Conservation (phyloP, 2,329 filamentous ascomycete species). For the Akanthomyces muscarius region DNA sequence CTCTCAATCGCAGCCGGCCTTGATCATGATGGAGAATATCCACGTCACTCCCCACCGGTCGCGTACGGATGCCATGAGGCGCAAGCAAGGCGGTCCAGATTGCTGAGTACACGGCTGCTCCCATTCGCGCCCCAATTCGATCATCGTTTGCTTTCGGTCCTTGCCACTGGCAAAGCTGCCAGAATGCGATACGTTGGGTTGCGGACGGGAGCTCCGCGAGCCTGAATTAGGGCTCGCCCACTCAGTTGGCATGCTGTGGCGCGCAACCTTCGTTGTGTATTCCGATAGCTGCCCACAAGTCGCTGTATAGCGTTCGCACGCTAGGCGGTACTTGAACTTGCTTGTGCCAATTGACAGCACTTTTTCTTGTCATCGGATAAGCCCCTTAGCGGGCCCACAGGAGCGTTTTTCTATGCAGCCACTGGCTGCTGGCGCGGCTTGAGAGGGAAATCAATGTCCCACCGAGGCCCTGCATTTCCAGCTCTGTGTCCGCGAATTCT, state of each 20-base stretch:
- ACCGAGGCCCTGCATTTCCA: constrained; percentile 1
- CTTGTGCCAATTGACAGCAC: background rate
- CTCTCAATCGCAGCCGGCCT: constrained; percentile 8
- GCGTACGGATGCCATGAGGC: background rate
- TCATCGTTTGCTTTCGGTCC: background rate
- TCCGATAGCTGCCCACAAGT: background rate
- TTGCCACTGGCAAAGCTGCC: background rate
- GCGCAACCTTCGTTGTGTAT: background rate
- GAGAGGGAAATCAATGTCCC: background rate
- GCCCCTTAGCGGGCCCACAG: constrained; percentile 14
- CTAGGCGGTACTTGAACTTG: constrained; percentile 5
- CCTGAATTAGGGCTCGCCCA: background rate
- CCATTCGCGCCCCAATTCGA: background rate
- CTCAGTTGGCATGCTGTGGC: background rate
- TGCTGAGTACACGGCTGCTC: background rate
- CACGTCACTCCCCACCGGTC: constrained; percentile 12
- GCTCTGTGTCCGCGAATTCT: background rate
- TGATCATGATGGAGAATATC: constrained; percentile 15
- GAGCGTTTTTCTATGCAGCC: constrained; percentile 10
- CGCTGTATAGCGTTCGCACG: background rate
- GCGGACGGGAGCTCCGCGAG: background rate
- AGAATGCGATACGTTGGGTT: background rate
- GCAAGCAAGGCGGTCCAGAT: background rate
- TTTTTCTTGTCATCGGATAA: constrained; percentile 15
- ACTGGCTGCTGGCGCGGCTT: constrained; percentile 7